A percentile compares a stretch with the other conserved stretches of the same genome.
phyloP scores from a whole-genome alignment of 176 grass and related monocot genomes.

The Aegilops tauschii region DNA sequence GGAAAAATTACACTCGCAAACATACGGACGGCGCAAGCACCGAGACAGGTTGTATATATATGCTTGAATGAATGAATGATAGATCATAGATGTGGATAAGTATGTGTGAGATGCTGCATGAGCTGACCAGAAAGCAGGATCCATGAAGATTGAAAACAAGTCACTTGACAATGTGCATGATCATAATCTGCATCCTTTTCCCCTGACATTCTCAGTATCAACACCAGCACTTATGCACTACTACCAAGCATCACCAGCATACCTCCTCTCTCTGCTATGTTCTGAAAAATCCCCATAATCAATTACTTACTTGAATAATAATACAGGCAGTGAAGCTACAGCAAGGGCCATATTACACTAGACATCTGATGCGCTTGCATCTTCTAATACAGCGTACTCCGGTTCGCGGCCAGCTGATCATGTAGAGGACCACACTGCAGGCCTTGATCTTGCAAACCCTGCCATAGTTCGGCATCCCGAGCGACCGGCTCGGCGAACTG shows the following conservation, averaged over 20 bases:
- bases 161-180: slow-evolving; percentile 32
- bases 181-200: not conserved
- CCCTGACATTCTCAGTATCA: slow-evolving; percentile 20
- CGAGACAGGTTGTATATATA: not conserved
- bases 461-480: slow-evolving; percentile 10
- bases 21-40: not conserved
- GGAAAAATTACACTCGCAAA: not conserved
- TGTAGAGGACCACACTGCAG: slow-evolving; percentile 43
- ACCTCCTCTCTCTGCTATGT: slow-evolving; percentile 25
- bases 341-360: slow-evolving; percentile 38
- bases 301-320: slow-evolving; percentile 57
- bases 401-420: slow-evolving; percentile 30
- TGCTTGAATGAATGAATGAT: not conserved
- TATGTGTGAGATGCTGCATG: slow-evolving; percentile 24
- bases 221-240: slow-evolving; percentile 28
- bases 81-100: slow-evolving; percentile 10
- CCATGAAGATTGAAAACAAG: slow-evolving; percentile 36
- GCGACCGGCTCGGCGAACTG: slow-evolving; percentile 27
- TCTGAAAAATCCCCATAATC: slow-evolving; percentile 21
- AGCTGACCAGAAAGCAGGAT: slow-evolving; percentile 26
- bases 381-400: slow-evolving; percentile 33
- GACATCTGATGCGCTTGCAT: slow-evolving; percentile 11
- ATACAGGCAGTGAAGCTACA: slow-evolving; percentile 48
- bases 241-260: slow-evolving; percentile 16
- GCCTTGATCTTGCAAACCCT: slow-evolving; percentile 50